These are phyloP conservation scores for Hypoxylon sp. DNA, from an alignment of 2,329 filamentous ascomycete genomes.

Conservation along the genomic window DNA sequence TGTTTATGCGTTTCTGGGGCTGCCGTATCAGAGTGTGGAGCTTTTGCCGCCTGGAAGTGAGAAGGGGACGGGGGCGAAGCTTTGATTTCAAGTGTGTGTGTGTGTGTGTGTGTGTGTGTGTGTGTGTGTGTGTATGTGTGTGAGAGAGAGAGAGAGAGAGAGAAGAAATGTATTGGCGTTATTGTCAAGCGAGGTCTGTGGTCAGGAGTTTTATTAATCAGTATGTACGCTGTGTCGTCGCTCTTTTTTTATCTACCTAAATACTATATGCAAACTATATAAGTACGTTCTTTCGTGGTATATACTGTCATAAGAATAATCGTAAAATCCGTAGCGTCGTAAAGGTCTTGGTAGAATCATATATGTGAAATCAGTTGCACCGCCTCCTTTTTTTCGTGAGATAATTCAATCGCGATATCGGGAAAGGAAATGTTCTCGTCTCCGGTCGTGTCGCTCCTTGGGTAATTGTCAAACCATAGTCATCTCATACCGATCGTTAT, in stretches of 20 bases:
- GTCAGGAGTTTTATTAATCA: slow-evolving; percentile 19
- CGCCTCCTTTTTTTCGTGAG: background rate
- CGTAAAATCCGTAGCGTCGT: slow-evolving; percentile 32
- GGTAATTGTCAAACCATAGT: slow-evolving; percentile 8
- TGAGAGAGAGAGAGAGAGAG: too few relatives aligned
- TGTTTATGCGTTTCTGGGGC: slow-evolving; percentile 71
- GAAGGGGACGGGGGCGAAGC: slow-evolving; percentile 45
- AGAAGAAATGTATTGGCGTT: too few relatives aligned
- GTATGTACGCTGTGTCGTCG: slow-evolving; percentile 18
- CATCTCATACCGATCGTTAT: too few relatives aligned
- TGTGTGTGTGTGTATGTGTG: slow-evolving; percentile 4
- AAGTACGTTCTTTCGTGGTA: slow-evolving; percentile 2
- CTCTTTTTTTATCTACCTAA: slow-evolving; percentile 12
- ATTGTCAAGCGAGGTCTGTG: too few relatives aligned
- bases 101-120: slow-evolving; percentile 7
- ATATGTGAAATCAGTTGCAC: slow-evolving; percentile 12
- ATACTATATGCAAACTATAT: too few relatives aligned
- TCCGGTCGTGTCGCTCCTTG: background rate
- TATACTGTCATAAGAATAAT: slow-evolving; percentile 25
- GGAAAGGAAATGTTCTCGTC: background rate
- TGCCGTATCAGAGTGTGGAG: slow-evolving; percentile 66
- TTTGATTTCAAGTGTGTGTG: slow-evolving; percentile 39
- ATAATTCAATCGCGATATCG: slow-evolving; percentile 1
- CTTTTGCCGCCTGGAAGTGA: slow-evolving; percentile 47
- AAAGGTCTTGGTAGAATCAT: slow-evolving; percentile 5